Evolutionary conservation across 2,329 filamentous ascomycete species (phyloP).

Genomic region (Apiospora koreana): DNA sequence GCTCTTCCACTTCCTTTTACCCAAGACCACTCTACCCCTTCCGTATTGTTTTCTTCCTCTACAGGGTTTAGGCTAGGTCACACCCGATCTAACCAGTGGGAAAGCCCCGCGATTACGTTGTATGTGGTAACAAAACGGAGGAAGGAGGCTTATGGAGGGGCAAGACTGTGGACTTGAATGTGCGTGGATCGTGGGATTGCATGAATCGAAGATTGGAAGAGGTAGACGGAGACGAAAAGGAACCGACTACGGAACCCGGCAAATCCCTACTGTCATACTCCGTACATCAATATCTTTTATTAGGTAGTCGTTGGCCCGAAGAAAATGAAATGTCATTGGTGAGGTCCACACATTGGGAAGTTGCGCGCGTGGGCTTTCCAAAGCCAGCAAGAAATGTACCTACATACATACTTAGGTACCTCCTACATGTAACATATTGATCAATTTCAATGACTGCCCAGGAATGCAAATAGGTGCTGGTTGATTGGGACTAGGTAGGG

Average conservation of each 20-base stretch:
- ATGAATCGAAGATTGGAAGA: background rate
- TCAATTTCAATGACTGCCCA: background rate
- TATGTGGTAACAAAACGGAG: background rate
- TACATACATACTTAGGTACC: too few relatives aligned
- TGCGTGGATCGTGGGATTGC: background rate
- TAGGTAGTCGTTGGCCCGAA: background rate
- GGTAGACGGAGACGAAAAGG: background rate
- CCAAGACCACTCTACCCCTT: background rate
- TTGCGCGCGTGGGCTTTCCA: background rate
- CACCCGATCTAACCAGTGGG: background rate
- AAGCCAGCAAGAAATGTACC: background rate
- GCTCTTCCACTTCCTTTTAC: background rate
- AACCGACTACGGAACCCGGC: background rate
- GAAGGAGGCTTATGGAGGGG: background rate
- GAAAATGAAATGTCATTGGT: background rate
- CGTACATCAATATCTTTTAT: too few relatives aligned
- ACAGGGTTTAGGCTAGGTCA: slow-evolving; percentile 8
- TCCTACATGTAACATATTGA: too few relatives aligned
- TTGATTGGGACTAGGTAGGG: background rate
- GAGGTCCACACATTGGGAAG: background rate
- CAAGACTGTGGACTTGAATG: background rate
- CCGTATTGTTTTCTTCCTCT: slow-evolving; percentile 3
- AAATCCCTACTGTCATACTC: too few relatives aligned
- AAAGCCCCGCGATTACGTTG: slow-evolving; percentile 9
- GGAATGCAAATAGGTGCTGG: background rate